Conservation (phyloP, 176 grass and related monocot species). For the Pharus latifolius region DNA sequence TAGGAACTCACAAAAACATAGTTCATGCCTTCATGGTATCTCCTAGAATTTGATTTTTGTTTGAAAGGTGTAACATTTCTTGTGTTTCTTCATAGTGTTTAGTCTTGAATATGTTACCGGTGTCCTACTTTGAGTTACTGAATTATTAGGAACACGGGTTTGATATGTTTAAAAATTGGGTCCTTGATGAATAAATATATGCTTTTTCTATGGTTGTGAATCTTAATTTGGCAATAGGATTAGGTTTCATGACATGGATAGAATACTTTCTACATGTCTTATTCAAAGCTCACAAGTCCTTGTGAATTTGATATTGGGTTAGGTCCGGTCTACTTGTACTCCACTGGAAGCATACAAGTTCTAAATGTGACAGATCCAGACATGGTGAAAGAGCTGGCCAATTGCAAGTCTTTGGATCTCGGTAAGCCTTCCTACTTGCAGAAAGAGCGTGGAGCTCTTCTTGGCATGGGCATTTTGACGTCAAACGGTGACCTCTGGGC, state of each 20-base stretch:
- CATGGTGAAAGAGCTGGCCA: conserved; percentile 57
- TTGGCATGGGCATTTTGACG: conserved; percentile 63
- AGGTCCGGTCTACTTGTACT: conserved; percentile 62
- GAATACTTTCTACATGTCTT: neutral
- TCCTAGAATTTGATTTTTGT: neutral
- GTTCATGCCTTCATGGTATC: neutral
- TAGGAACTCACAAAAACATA: neutral
- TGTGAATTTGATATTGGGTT: neutral
- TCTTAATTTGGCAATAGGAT: neutral
- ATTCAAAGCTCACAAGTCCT: neutral
- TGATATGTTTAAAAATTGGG: neutral
- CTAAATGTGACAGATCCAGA: conserved; percentile 44
- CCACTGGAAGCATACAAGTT: conserved; percentile 47
- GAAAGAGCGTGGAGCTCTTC: conserved; percentile 48
- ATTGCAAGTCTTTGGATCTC: conserved; percentile 59
- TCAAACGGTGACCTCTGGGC: conserved; percentile 59
- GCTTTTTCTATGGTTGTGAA: neutral
- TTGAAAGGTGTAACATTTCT: neutral
- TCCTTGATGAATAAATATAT: neutral
- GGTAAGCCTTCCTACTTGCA: conserved; percentile 49
- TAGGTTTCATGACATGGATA: too few relatives aligned
- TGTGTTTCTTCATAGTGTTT: neutral
- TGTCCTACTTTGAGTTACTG: neutral
- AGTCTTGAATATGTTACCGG: neutral
- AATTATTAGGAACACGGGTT: neutral